phyloP scores from a whole-genome alignment of 2,329 filamentous ascomycete species.

The Neospermospora avenae region DNA sequence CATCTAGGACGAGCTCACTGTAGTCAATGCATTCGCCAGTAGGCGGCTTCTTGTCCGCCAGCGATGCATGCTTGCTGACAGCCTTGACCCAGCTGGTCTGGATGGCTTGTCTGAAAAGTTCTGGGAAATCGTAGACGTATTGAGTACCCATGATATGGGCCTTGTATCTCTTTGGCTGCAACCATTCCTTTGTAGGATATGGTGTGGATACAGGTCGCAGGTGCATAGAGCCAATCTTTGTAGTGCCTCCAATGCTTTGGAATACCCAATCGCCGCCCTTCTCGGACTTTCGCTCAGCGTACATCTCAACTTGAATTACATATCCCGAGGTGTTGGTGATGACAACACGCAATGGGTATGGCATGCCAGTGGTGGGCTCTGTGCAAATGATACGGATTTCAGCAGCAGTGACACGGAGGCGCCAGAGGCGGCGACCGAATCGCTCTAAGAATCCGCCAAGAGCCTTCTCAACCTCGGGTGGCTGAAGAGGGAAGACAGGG shows the following conservation, averaged over 20 bases:
- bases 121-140: slow-evolving; percentile 99
- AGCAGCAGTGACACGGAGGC: slow-evolving; percentile 91
- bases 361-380: slow-evolving; percentile 75
- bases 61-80: slow-evolving; percentile 66
- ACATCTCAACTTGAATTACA: slow-evolving; percentile 95
- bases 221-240: slow-evolving; percentile 94
- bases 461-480: slow-evolving; percentile 85
- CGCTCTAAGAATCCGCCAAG: slow-evolving; percentile 94
- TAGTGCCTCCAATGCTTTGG: slow-evolving; percentile 93
- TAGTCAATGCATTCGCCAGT: slow-evolving; percentile 90
- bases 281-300: slow-evolving; percentile 96
- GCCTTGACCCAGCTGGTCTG: slow-evolving; percentile 89
- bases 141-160: slow-evolving; percentile 98
- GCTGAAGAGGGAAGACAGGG: slow-evolving; percentile 88
- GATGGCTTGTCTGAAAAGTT: slow-evolving; percentile 96
- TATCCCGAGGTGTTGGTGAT: slow-evolving; percentile 99
- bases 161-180: slow-evolving; percentile 99
- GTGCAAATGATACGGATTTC: slow-evolving; percentile 99
- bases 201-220: slow-evolving; percentile 85
- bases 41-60: slow-evolving; percentile 78
- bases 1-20: slow-evolving; percentile 91
- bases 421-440: slow-evolving; percentile 92
- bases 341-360: slow-evolving; percentile 90
- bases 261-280: slow-evolving; percentile 94
- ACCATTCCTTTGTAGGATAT: slow-evolving; percentile 96